These are phyloP conservation scores for Luffa acutangula DNA, from an alignment of 306 rosid species.

Conservation along the genomic window DNA sequence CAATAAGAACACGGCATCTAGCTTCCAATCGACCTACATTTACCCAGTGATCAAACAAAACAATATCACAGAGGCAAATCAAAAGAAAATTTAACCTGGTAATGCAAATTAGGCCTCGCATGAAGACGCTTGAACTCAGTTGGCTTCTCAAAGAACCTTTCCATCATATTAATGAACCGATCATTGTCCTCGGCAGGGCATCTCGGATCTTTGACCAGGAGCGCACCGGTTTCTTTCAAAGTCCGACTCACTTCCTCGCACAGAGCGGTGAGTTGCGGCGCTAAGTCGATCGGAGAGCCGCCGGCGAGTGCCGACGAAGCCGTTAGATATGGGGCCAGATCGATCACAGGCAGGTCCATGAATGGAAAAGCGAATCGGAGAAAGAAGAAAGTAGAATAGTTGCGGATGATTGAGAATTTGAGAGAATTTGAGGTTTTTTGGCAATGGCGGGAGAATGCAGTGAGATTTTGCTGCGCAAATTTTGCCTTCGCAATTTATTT, in stretches of 20 bases:
- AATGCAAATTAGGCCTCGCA: slow-evolving; percentile 77
- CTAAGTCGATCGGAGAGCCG: not conserved
- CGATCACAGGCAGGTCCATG: slow-evolving; percentile 71
- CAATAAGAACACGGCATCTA: not conserved
- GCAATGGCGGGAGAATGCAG: slow-evolving; percentile 15
- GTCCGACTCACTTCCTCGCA: slow-evolving; percentile 64
- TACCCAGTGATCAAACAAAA: slow-evolving; percentile 3
- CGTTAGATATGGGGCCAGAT: slow-evolving; percentile 48
- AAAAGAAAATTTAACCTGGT: slow-evolving; percentile 39
- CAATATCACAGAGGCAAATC: not conserved
- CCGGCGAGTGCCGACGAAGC: slow-evolving; percentile 8
- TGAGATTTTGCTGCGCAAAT: not conserved
- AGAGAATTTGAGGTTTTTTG: not conserved
- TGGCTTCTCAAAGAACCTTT: slow-evolving; percentile 56
- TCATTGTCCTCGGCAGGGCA: slow-evolving; percentile 75
- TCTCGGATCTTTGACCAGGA: slow-evolving; percentile 71
- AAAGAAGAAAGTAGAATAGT: not conserved
- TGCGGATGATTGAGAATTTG: not conserved
- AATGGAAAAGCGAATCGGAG: not conserved
- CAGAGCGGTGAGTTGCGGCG: slow-evolving; percentile 13
- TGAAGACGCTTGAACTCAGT: slow-evolving; percentile 56
- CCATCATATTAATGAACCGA: slow-evolving; percentile 96
- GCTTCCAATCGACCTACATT: slow-evolving; percentile 2
- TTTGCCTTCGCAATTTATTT: not conserved
- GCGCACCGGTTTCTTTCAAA: slow-evolving; percentile 79